Evolutionary conservation across 768 basidiomycete species (phyloP), one percentile per base, ranked within the genome.

Genomic region (Flagelloscypha sp.): DNA sequence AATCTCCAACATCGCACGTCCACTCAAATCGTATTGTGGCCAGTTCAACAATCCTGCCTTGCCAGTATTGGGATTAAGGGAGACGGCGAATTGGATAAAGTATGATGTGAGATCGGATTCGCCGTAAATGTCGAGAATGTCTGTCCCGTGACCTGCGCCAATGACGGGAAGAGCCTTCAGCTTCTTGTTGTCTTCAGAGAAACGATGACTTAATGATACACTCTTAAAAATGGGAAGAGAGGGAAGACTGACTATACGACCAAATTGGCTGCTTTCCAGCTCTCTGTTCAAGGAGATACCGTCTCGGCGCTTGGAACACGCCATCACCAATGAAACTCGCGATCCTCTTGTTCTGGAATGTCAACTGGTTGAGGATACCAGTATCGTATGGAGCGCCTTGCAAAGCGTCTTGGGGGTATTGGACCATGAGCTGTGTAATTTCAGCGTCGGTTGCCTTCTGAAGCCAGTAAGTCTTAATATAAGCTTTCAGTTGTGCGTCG

Each of bases 321-420:
- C 42, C 35, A 33, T 68, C 66, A 1, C 63, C 66, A 12, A 49
- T 50, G 23, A 65, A 39, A 0, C 62, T 52, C 5, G 63, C 55
- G 6, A 65, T 13, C 5, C 62, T 48, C 37, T 66, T 65, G 48
- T 48, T 64, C 23, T 66, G 48, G 1, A 58, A 52, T 7, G 50
- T 44, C 7, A 55, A 47, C 1, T 48, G 43, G 28, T 62, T 56
- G 11, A 45, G 39, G 20, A 33, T 11, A 0, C 59, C 57, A 0
- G 65, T 66, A 29, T 52, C 48, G 40, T 56, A 66, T 0, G 65
- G 66, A 3, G 62, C 62, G 7, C 64, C 66, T 23, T 53, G 41
- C 2, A 44, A 25, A 0, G 48, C 45, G 35, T 55, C 50, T 3
- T 43, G 35, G 3, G 59, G 51, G 31, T 57, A 56, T 7, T 33